Percentiles rank a stretch among this genome's conserved stretches.
Evolutionary conservation across 257 asterid species (phyloP).

Genomic region (Salvia splendens): DNA sequence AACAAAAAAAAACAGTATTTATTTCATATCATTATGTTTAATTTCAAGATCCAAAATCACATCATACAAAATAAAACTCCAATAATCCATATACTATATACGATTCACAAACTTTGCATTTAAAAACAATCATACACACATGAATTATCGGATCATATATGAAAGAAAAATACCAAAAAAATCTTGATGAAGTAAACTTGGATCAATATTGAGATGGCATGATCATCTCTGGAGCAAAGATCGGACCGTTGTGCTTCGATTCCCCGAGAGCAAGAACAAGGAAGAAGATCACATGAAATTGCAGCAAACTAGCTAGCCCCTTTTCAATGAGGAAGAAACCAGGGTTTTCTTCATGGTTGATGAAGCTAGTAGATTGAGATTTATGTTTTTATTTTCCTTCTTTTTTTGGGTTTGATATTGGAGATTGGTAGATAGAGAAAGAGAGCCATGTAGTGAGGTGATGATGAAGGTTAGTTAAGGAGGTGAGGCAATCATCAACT

Average conservation of each 20-base stretch:
- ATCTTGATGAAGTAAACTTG: background rate
- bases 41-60: background rate
- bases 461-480: background rate
- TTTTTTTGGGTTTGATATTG: conserved; percentile 7
- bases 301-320: background rate
- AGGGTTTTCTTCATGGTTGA: conserved; percentile 42
- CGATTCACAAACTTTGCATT: background rate
- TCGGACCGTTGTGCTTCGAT: conserved; percentile 62
- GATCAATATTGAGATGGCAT: background rate
- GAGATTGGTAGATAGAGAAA: background rate
- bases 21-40: background rate
- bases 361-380: background rate
- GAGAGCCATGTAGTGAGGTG: background rate
- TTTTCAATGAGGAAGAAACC: conserved; percentile 22
- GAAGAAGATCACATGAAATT: conserved; percentile 24
- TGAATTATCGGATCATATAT: background rate
- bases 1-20: background rate
- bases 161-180: background rate
- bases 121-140: background rate
- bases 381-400: background rate
- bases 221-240: conserved; percentile 2
- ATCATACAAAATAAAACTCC: background rate
- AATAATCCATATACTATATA: background rate
- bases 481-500: background rate
- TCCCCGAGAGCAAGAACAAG: conserved; percentile 43